Conservation (phyloP, 1,284 basidiomycete species). For the Leccinum pallidistipes region DNA sequence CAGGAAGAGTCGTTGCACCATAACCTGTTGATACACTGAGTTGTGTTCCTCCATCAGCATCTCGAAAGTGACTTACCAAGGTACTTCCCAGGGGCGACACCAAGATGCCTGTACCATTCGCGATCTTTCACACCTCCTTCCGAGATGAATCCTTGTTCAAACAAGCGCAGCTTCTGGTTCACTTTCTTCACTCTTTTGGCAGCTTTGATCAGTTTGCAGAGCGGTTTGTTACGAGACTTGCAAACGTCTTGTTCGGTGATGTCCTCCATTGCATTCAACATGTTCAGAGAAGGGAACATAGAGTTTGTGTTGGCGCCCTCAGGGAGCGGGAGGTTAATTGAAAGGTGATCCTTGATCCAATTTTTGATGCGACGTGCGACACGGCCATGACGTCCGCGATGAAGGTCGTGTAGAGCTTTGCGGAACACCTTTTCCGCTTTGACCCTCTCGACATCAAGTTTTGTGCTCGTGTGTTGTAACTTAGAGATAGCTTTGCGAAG, state of each 20-base stretch:
- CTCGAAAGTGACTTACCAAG: slow-evolving; percentile 53
- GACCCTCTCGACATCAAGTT: slow-evolving; percentile 53
- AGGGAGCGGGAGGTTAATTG: slow-evolving; percentile 11
- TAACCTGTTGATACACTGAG: slow-evolving; percentile 53
- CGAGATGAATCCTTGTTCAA: slow-evolving; percentile 86
- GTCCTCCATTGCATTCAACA: slow-evolving; percentile 1
- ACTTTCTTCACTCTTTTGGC: slow-evolving; percentile 60
- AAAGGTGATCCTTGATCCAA: slow-evolving; percentile 34
- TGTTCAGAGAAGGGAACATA: slow-evolving; percentile 7
- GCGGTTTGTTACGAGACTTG: slow-evolving; percentile 1
- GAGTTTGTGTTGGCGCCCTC: slow-evolving; percentile 16
- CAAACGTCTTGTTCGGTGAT: slow-evolving; percentile 5
- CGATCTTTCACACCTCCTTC: slow-evolving; percentile 77
- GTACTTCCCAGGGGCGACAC: slow-evolving; percentile 89
- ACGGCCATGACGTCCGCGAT: neutral
- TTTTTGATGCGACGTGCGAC: slow-evolving; percentile 13
- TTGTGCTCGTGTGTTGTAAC: slow-evolving; percentile 52
- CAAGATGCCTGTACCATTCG: slow-evolving; percentile 86
- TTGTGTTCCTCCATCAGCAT: neutral
- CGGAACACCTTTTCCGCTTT: slow-evolving; percentile 38
- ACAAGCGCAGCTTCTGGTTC: slow-evolving; percentile 72
- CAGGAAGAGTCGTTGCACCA: slow-evolving; percentile 85
- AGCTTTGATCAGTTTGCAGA: slow-evolving; percentile 54
- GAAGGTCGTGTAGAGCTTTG: slow-evolving; percentile 35
- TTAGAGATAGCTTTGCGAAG: slow-evolving; percentile 50